phyloP scores from a whole-genome alignment of 148 eudicot species.

The Talinum fruticosum region DNA sequence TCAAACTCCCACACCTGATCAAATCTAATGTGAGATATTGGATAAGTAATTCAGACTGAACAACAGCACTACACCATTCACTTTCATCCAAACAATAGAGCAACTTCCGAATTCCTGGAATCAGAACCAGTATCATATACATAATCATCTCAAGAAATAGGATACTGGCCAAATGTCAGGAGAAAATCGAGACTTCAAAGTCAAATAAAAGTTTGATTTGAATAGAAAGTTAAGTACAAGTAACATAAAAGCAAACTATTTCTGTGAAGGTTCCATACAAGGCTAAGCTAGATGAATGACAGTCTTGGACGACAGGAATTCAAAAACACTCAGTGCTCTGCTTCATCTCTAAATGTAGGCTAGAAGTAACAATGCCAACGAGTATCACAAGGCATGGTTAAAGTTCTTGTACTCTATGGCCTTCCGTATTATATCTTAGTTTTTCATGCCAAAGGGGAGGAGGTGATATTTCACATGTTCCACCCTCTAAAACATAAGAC shows the following conservation, averaged over 20 bases:
- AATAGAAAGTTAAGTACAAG: not conserved
- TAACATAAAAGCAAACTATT: not conserved
- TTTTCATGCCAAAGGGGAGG: no score
- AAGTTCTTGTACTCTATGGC: not conserved
- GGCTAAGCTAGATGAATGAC: not conserved
- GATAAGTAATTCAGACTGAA: slow-evolving; percentile 20
- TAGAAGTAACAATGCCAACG: not conserved
- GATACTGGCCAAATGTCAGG: not conserved
- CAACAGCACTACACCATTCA: not conserved
- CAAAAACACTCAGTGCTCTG: not conserved
- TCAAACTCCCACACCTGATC: slow-evolving; percentile 97
- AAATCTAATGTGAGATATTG: slow-evolving; percentile 29
- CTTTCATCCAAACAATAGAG: not conserved
- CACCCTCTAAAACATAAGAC: not conserved
- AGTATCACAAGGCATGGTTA: not conserved
- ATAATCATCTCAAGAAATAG: not conserved
- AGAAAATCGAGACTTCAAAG: not conserved
- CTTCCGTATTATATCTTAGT: no score
- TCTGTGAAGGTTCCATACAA: not conserved
- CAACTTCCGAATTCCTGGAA: slow-evolving; percentile 5
- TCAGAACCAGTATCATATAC: not conserved
- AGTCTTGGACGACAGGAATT: not conserved
- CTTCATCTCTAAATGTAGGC: not conserved
- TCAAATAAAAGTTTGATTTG: not conserved
- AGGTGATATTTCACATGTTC: not conserved